Conservation (phyloP, 306 rosid genomes). For the Casuarina equisetifolia region DNA sequence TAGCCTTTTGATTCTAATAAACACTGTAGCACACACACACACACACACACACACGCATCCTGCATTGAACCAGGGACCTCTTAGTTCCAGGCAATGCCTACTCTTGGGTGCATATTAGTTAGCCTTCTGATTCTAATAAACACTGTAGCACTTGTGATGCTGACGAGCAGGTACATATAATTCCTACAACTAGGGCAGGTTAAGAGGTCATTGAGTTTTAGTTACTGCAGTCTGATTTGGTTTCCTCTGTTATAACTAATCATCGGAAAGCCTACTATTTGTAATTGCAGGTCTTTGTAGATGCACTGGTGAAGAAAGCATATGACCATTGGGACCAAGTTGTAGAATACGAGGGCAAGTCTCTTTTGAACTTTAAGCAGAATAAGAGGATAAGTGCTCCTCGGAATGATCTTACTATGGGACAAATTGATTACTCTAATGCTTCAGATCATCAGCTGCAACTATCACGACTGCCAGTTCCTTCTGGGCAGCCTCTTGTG, state of each 20-base stretch:
- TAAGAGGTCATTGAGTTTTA: slow-evolving; percentile 17
- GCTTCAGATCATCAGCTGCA: slow-evolving; percentile 59
- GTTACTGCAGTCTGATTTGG: slow-evolving; percentile 6
- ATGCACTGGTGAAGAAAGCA: slow-evolving; percentile 89
- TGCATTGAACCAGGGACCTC: too few species aligned
- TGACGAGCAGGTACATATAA: slow-evolving; percentile 4
- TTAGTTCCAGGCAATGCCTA: too few species aligned
- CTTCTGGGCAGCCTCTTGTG: slow-evolving; percentile 57
- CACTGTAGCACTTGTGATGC: background rate
- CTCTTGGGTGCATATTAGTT: too few species aligned
- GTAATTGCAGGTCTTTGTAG: slow-evolving; percentile 77
- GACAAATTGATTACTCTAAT: slow-evolving; percentile 40
- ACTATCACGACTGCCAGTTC: slow-evolving; percentile 40
- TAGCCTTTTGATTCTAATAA: too few species aligned
- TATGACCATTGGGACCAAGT: slow-evolving; percentile 94
- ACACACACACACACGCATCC: too few species aligned
- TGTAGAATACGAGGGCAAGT: slow-evolving; percentile 87
- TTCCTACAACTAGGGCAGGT: slow-evolving; percentile 11
- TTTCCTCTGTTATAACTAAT: slow-evolving; percentile 17
- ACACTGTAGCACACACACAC: too few species aligned
- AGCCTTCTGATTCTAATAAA: too few species aligned
- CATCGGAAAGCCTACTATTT: slow-evolving; percentile 23
- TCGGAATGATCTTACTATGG: slow-evolving; percentile 55
- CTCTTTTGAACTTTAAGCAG: slow-evolving; percentile 57
- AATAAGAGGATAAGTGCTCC: slow-evolving; percentile 40